Base-by-base conservation (phyloP, 139 green algal species). In the Desmodesmus armatus region DNA sequence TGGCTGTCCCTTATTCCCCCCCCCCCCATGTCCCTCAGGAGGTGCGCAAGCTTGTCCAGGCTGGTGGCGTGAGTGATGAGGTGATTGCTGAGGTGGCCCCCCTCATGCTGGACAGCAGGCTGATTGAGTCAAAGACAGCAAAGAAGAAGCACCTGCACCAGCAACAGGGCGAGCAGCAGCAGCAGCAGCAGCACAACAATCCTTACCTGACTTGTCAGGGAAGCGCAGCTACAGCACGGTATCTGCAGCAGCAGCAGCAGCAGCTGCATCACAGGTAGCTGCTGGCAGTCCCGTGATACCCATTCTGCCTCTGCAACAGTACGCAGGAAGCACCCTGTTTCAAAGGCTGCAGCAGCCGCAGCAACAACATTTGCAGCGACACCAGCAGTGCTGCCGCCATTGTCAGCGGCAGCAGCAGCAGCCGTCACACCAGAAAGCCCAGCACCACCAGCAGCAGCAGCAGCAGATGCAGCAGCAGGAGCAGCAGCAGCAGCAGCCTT, bases 71-170 rank as follows among this genome's bases (percentile, higher is more conserved):
- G 3, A 53, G 55, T 41, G 53, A 67, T 27, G 33, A 35, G 1
- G 17, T 73, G 21, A 41, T n/a, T 27, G 27, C 3, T 27, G 51
- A 71, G 23, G 17, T 82, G 39, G 76, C 55, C 29, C 31, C 51
- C 35, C 29, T 53, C 37, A 58, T 82, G 19, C 41, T 82, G 76
- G 76, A 82, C 55, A 82, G 76, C 76, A 72, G 76, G 76, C 72
- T 72, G 55, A 55, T 15, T 37, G 72, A 31, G 35, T 31, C 27
- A 33, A 23, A 65, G 0, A 71, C 44, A 15, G 35, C 29, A 21
- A 41, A 17, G 29, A 29, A 66, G 15, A 66, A 44, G 19, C n/a
- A 65, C 17, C 55, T 33, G 55, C 55, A 65, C 25, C 55, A 65
- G 55, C 6, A 33, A 17, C 17, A 31, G 11, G 47, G 17, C 47